Evolutionary conservation across 768 basidiomycete genomes (phyloP).

Genomic region (Amanita rimosa): DNA sequence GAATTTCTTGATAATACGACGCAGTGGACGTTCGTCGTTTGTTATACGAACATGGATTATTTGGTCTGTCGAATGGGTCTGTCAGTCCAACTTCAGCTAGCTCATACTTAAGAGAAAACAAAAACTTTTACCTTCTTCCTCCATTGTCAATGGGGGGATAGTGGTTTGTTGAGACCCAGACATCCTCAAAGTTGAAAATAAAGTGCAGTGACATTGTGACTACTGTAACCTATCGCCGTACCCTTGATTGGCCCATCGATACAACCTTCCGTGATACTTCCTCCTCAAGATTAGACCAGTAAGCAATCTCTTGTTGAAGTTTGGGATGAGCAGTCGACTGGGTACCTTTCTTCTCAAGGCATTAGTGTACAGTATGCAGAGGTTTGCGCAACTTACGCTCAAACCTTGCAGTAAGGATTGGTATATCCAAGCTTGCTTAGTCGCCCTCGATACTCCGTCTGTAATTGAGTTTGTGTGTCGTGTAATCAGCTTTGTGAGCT

Average conservation of each 20-base stretch:
- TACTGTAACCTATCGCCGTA: background rate
- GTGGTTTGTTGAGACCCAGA: slow-evolving; percentile 14
- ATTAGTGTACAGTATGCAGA: background rate
- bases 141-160: slow-evolving; percentile 38
- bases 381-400: slow-evolving; percentile 38
- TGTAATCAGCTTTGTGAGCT: slow-evolving; percentile 65
- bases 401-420: slow-evolving; percentile 67
- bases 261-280: slow-evolving; percentile 56
- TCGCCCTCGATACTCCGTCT: slow-evolving; percentile 50
- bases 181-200: background rate
- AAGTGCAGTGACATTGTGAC: slow-evolving; percentile 1
- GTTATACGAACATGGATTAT: slow-evolving; percentile 75
- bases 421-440: slow-evolving; percentile 62
- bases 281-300: slow-evolving; percentile 82
- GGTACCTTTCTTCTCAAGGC: slow-evolving; percentile 41
- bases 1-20: slow-evolving; percentile 74
- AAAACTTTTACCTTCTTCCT: slow-evolving; percentile 46
- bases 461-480: slow-evolving; percentile 60
- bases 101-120: background rate
- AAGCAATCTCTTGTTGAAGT: slow-evolving; percentile 75
- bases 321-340: slow-evolving; percentile 72
- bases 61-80: slow-evolving; percentile 39
- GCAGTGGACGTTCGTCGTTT: slow-evolving; percentile 71
- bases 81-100: slow-evolving; percentile 15
- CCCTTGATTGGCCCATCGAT: slow-evolving; percentile 25